Conservation (phyloP, 805 yeast species). For the Brettanomyces anomalus region DNA sequence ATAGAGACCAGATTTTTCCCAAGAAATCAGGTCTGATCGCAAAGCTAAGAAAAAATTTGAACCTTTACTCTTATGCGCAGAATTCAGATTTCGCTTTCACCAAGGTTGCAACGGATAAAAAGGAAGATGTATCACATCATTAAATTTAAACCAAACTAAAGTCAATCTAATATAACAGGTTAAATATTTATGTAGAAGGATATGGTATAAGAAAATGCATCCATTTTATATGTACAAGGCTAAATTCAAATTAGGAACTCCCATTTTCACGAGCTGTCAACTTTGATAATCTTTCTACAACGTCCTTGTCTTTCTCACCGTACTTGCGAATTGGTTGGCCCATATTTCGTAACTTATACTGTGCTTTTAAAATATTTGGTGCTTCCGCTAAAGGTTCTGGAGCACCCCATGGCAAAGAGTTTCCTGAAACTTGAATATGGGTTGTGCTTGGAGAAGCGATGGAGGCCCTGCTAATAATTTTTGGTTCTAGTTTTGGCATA, state of each 20-base stretch:
- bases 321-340: slow-evolving; percentile 14
- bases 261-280: slow-evolving; percentile 3
- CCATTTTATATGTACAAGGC: not conserved
- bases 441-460: not conserved
- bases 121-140: not conserved
- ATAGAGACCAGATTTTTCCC: slow-evolving; percentile 20
- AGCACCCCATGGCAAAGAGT: not conserved
- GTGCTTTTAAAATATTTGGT: slow-evolving; percentile 13
- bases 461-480: slow-evolving; percentile 1
- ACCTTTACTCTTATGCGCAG: slow-evolving; percentile 16
- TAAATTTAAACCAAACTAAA: too few species aligned
- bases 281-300: slow-evolving; percentile 11
- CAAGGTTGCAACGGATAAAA: slow-evolving; percentile 7
- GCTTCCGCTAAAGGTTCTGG: slow-evolving; percentile 8
- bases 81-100: slow-evolving; percentile 14
- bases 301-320: slow-evolving; percentile 18
- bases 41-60: slow-evolving; percentile 11
- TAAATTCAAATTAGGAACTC: too few species aligned
- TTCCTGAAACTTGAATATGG: not conserved
- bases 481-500: slow-evolving; percentile 9
- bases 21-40: not conserved
- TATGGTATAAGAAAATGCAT: not conserved
- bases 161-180: too few species aligned
- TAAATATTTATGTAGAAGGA: too few species aligned
- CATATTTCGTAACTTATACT: slow-evolving; percentile 12